Evolutionary conservation across 2,329 filamentous ascomycete species (phyloP).

Genomic region (Ramularia endophylla): DNA sequence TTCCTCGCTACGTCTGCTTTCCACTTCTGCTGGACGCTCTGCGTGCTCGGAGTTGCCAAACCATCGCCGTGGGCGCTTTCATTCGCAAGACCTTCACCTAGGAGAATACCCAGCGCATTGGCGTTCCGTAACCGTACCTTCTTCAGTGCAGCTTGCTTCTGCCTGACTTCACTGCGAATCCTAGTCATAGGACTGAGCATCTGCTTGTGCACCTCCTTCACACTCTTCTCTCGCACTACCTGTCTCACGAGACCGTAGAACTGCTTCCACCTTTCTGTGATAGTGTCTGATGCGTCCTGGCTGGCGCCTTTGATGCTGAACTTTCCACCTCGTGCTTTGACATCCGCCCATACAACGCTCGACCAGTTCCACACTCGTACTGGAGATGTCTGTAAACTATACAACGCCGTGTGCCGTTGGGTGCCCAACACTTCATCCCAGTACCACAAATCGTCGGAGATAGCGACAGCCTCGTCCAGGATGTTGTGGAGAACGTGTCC

Average conservation of each 20-base stretch:
- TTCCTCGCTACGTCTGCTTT: constrained; percentile 74
- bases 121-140: constrained; percentile 74
- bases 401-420: constrained; percentile 70
- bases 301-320: constrained; percentile 24
- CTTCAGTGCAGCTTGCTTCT: constrained; percentile 66
- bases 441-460: constrained; percentile 88
- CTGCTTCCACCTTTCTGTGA: constrained; percentile 27
- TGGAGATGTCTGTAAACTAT: constrained; percentile 81
- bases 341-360: constrained; percentile 63
- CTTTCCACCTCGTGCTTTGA: constrained; percentile 34
- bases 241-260: constrained; percentile 79
- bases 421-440: constrained; percentile 87
- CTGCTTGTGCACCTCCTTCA: constrained; percentile 63
- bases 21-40: constrained; percentile 46
- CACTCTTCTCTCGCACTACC: constrained; percentile 65
- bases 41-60: constrained; percentile 22
- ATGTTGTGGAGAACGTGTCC: constrained; percentile 72
- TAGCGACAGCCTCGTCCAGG: constrained; percentile 72
- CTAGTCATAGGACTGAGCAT: constrained; percentile 74
- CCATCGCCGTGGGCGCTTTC: constrained; percentile 36
- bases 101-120: constrained; percentile 77
- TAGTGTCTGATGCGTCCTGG: constrained; percentile 26
- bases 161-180: constrained; percentile 66
- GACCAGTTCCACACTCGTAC: constrained; percentile 66
- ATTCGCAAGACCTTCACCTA: constrained; percentile 72